A percentile compares a stretch with the other conserved stretches of the same genome.
These are phyloP conservation scores for Xerocomus nothofagi DNA, from an alignment of 1,284 basidiomycete species.

Conservation along the genomic window DNA sequence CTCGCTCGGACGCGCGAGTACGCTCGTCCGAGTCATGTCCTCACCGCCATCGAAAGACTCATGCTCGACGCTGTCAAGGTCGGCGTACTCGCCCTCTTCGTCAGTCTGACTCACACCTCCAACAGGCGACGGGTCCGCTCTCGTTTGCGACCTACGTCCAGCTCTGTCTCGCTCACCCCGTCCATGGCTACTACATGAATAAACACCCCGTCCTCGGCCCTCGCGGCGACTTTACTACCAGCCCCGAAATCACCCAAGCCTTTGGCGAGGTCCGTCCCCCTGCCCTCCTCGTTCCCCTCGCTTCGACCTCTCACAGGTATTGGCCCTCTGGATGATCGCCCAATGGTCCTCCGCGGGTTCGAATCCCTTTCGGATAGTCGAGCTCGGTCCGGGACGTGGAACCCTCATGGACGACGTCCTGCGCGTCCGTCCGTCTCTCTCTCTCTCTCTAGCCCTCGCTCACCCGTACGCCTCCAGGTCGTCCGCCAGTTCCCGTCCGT, in stretches of 20 bases:
- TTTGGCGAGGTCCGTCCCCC: conserved; percentile 84
- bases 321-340: conserved; percentile 84
- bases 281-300: neutral
- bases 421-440: conserved; percentile 55
- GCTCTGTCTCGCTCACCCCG: conserved; percentile 84
- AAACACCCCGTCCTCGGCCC: conserved; percentile 84
- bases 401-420: conserved; percentile 93
- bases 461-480: conserved; percentile 38
- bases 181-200: conserved; percentile 90
- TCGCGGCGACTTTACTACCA: conserved; percentile 93
- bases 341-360: conserved; percentile 72
- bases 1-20: no score
- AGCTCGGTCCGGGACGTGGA: conserved; percentile 93
- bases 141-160: conserved; percentile 88
- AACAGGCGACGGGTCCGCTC: conserved; percentile 82
- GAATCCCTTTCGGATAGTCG: conserved; percentile 70
- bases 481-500: conserved; percentile 51
- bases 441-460: conserved; percentile 1
- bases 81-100: neutral
- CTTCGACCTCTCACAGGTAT: conserved; percentile 52
- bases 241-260: conserved; percentile 94
- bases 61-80: conserved; percentile 71
- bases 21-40: no score
- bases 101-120: neutral
- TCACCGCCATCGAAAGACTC: conserved; percentile 54